Percentiles rank a stretch among this genome's conserved stretches.
These are phyloP conservation scores for Aspergillus baeticus DNA, from an alignment of 495 filamentous ascomycete genomes.

Conservation along the genomic window DNA sequence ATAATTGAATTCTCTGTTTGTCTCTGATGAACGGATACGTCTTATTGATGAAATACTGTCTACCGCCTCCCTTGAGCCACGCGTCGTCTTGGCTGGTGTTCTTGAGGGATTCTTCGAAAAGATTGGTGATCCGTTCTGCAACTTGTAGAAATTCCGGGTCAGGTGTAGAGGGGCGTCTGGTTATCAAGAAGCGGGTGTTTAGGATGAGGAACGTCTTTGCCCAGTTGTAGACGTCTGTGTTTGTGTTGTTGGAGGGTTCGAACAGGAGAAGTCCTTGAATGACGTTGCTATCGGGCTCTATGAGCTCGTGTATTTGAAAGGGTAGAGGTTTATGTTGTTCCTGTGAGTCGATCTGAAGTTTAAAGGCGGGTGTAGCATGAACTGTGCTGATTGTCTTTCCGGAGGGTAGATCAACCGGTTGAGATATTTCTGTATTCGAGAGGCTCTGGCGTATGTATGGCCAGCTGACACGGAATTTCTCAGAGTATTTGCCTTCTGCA, in stretches of 20 bases:
- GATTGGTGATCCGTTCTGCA: background rate
- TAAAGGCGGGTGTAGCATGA: too few relatives aligned
- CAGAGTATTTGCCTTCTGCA: background rate
- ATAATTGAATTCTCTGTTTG: slow-evolving; percentile 16
- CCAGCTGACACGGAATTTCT: background rate
- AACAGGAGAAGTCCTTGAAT: too few relatives aligned
- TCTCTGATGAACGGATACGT: slow-evolving; percentile 26
- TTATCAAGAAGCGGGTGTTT: background rate
- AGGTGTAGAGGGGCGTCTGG: background rate
- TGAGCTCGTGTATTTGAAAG: too few relatives aligned
- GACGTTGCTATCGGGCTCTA: too few relatives aligned
- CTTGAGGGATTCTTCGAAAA: background rate
- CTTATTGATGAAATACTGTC: slow-evolving; percentile 17
- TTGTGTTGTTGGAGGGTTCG: too few relatives aligned
- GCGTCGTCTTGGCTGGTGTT: background rate
- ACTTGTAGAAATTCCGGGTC: too few relatives aligned
- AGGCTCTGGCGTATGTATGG: too few relatives aligned
- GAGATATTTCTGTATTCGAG: too few relatives aligned
- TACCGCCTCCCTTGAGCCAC: slow-evolving; percentile 1
- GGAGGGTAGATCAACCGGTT: too few relatives aligned
- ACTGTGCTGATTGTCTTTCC: too few relatives aligned
- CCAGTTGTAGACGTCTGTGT: background rate
- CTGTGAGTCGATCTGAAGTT: too few relatives aligned
- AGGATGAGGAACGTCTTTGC: background rate
- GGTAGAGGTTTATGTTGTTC: too few relatives aligned